A percentile compares a stretch with the other conserved stretches of the same genome.
Conservation (phyloP, 2,329 filamentous ascomycete genomes). For the Aspergillus sp. region DNA sequence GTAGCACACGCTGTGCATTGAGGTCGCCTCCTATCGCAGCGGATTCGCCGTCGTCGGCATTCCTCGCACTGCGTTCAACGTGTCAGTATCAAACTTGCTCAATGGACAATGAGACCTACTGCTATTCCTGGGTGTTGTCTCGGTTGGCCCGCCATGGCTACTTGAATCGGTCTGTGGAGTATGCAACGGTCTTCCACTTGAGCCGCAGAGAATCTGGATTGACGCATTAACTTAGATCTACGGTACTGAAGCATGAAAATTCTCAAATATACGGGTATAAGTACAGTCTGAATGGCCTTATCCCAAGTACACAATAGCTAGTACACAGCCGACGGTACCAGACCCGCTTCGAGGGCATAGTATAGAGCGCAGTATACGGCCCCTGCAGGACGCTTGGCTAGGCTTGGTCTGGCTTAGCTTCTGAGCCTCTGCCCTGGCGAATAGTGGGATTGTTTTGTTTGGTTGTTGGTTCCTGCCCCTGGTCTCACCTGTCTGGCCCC, state of each 20-base stretch:
- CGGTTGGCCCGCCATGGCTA: background rate
- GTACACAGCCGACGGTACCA: no score
- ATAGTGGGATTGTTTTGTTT: background rate
- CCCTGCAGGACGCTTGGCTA: background rate
- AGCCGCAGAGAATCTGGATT: background rate
- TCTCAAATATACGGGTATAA: no score
- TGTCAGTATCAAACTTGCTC: background rate
- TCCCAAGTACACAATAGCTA: no score
- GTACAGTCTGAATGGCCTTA: no score
- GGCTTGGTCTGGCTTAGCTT: background rate
- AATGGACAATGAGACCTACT: background rate
- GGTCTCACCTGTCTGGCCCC: no score
- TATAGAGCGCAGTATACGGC: background rate
- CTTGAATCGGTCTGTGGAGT: background rate
- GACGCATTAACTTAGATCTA: background rate
- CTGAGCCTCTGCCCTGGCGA: background rate
- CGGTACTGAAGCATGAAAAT: no score
- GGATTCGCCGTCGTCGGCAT: conserved; percentile 9
- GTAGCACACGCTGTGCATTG: conserved; percentile 4
- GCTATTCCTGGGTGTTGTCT: background rate
- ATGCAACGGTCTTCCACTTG: background rate
- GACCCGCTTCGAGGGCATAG: background rate
- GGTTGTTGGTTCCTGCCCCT: background rate
- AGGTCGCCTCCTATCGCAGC: conserved; percentile 8
- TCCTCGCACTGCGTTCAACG: conserved; percentile 2